phyloP scores from a whole-genome alignment of 1,139 yeast genomes.

The Kurtzmaniella quercitrusa region DNA sequence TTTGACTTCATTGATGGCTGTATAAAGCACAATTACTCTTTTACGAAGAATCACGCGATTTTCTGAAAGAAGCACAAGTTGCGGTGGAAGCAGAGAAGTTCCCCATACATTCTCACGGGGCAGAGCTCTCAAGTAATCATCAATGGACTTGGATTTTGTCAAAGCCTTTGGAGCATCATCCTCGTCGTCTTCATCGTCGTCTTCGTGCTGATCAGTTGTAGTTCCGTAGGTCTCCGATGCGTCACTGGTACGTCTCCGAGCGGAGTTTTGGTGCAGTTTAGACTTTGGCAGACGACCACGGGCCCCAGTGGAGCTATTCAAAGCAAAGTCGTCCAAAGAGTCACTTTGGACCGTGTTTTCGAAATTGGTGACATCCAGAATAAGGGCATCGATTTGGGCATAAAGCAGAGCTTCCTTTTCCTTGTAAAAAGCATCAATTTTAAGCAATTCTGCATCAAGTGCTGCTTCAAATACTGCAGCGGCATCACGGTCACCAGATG shows the following conservation, averaged over 20 bases:
- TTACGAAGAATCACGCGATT: slow-evolving; percentile 52
- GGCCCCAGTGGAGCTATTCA: not conserved
- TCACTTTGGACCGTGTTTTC: slow-evolving; percentile 27
- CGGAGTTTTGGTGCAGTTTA: not conserved
- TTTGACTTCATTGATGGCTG: slow-evolving; percentile 61
- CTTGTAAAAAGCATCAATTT: slow-evolving; percentile 58
- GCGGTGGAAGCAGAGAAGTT: slow-evolving; percentile 35
- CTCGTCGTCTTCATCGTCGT: slow-evolving; percentile 24
- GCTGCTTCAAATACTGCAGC: slow-evolving; percentile 46
- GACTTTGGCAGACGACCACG: not conserved
- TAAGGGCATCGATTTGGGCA: slow-evolving; percentile 46
- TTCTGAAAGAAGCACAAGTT: slow-evolving; percentile 37
- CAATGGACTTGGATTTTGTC: slow-evolving; percentile 27
- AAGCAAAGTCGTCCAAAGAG: slow-evolving; percentile 5
- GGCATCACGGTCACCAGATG: slow-evolving; percentile 15
- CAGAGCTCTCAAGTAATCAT: slow-evolving; percentile 31
- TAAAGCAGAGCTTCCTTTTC: slow-evolving; percentile 48
- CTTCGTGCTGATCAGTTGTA: slow-evolving; percentile 32
- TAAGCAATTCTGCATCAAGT: slow-evolving; percentile 51
- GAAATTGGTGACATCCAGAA: slow-evolving; percentile 46
- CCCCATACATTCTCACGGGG: slow-evolving; percentile 39
- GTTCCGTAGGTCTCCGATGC: slow-evolving; percentile 21
- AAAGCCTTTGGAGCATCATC: slow-evolving; percentile 13
- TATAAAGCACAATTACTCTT: slow-evolving; percentile 51
- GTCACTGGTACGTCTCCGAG: slow-evolving; percentile 15